Conservation (phyloP, 495 filamentous ascomycete genomes). For the Aspergillus cavernicola region DNA sequence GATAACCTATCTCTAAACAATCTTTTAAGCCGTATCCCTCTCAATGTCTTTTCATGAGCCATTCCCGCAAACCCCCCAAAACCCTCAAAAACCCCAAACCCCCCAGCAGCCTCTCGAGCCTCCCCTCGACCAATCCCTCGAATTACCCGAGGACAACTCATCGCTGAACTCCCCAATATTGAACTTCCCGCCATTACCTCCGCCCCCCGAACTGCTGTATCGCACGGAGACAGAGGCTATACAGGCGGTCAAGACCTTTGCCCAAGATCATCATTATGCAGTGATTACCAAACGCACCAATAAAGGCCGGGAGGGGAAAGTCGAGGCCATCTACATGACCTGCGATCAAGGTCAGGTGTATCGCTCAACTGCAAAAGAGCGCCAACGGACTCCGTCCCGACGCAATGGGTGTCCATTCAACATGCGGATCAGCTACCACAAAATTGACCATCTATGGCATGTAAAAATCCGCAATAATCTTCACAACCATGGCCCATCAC, state of each 20-base stretch:
- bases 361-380: slow-evolving; percentile 10
- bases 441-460: slow-evolving; percentile 10
- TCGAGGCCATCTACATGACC: slow-evolving; percentile 14
- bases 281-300: slow-evolving; percentile 14
- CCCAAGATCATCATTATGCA: slow-evolving; percentile 8
- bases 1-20: not conserved
- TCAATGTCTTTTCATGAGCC: not conserved
- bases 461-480: slow-evolving; percentile 7
- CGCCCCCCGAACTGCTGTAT: slow-evolving; percentile 5
- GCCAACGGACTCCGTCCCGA: slow-evolving; percentile 9
- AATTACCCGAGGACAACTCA: not conserved
- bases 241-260: slow-evolving; percentile 9
- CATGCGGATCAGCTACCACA: slow-evolving; percentile 11
- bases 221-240: slow-evolving; percentile 11
- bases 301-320: slow-evolving; percentile 11
- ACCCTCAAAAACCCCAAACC: not conserved
- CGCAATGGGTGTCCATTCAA: slow-evolving; percentile 12
- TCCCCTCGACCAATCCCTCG: not conserved
- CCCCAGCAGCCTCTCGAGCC: not conserved
- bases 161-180: not conserved
- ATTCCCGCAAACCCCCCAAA: not conserved
- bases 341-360: slow-evolving; percentile 13
- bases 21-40: not conserved
- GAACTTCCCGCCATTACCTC: not conserved
- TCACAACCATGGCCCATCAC: slow-evolving; percentile 12